Percentiles rank a stretch among this genome's conserved stretches.
Evolutionary conservation across 129 eudicot species (phyloP).

Genomic region (Mikania micrantha): DNA sequence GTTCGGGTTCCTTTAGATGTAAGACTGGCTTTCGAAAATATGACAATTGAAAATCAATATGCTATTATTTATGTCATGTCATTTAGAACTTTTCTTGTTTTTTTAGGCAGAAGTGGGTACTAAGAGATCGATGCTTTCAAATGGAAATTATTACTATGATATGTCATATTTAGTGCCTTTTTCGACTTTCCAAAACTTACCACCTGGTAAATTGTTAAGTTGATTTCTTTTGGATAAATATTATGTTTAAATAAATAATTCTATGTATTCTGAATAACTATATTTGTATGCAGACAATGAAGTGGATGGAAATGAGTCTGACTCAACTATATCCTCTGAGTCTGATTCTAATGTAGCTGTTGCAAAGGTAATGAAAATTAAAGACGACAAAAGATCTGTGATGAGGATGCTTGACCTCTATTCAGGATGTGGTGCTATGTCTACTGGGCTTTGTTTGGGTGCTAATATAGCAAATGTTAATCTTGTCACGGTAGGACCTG

Average conservation of each 20-base stretch:
- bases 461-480: conserved; percentile 43
- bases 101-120: conserved; percentile 37
- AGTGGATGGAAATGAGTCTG: conserved; percentile 42
- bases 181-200: conserved; percentile 44
- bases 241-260: neutral
- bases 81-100: conserved; percentile 35
- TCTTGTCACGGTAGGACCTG: conserved; percentile 52
- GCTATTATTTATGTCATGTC: conserved; percentile 8
- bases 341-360: conserved; percentile 23
- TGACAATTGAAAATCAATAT: neutral
- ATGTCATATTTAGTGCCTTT: conserved; percentile 56
- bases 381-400: conserved; percentile 9
- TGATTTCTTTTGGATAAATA: neutral
- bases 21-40: neutral
- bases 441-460: conserved; percentile 89
- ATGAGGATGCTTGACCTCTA: conserved; percentile 59
- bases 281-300: conserved; percentile 29
- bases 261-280: neutral
- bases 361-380: conserved; percentile 3
- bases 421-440: conserved; percentile 98
- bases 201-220: conserved; percentile 38
- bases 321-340: conserved; percentile 59
- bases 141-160: conserved; percentile 54
- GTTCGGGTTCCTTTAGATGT: conserved; percentile 45
- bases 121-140: conserved; percentile 21